These are phyloP conservation scores for Phytophthora fragariaefolia DNA, from an alignment of 352 stramenopile genomes.

Conservation along the genomic window DNA sequence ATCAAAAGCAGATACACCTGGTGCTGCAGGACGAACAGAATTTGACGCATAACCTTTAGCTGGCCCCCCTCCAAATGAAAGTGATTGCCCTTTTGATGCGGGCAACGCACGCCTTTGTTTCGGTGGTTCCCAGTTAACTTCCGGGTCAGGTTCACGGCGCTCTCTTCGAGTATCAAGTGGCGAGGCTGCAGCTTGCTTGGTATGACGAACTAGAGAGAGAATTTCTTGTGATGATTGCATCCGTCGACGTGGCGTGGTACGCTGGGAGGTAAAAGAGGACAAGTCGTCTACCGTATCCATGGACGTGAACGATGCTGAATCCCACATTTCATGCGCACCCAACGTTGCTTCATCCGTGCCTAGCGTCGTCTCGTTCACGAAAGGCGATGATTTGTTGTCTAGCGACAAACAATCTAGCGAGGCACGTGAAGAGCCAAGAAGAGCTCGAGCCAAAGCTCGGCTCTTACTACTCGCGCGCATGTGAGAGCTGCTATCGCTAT, in stretches of 20 bases:
- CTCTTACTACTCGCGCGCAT: slow-evolving; percentile 26
- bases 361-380: slow-evolving; percentile 33
- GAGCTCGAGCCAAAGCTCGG: slow-evolving; percentile 30
- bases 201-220: slow-evolving; percentile 44
- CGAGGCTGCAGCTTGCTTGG: slow-evolving; percentile 39
- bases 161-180: slow-evolving; percentile 13
- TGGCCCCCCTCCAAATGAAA: too few species aligned
- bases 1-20: background rate
- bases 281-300: slow-evolving; percentile 40
- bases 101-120: slow-evolving; percentile 12
- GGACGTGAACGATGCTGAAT: slow-evolving; percentile 44
- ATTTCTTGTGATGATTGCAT: slow-evolving; percentile 49
- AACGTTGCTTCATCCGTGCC: slow-evolving; percentile 48
- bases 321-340: slow-evolving; percentile 44
- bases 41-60: background rate
- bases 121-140: slow-evolving; percentile 24
- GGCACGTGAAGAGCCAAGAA: slow-evolving; percentile 31
- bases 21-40: background rate
- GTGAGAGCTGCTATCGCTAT: slow-evolving; percentile 18
- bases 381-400: slow-evolving; percentile 33
- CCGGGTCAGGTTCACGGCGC: slow-evolving; percentile 33
- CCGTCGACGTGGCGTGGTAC: slow-evolving; percentile 25
- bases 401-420: slow-evolving; percentile 16
- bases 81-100: background rate
- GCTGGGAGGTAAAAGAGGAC: slow-evolving; percentile 13